Conservation (phyloP, 2,329 filamentous ascomycete species). For the Onygena corvina region DNA sequence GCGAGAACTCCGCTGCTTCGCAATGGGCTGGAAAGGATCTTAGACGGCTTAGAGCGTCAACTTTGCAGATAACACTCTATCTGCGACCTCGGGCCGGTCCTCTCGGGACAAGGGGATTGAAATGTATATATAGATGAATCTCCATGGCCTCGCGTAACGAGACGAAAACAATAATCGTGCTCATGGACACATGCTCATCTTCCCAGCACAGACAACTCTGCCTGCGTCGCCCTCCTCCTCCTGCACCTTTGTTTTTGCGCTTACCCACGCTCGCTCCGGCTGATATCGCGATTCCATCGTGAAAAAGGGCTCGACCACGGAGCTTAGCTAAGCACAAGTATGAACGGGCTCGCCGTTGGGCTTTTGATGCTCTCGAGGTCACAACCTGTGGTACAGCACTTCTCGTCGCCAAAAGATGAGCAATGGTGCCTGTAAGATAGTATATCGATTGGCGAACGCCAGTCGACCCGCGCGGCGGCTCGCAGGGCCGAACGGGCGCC, state of each 20-base stretch:
- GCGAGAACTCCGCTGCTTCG: slow-evolving; percentile 5
- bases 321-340: background rate
- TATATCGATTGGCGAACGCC: slow-evolving; percentile 14
- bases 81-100: too few species aligned
- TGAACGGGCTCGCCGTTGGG: background rate
- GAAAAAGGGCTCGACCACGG: background rate
- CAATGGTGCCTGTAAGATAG: slow-evolving; percentile 16
- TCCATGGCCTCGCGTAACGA: too few species aligned
- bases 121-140: too few species aligned
- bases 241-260: background rate
- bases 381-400: slow-evolving; percentile 2
- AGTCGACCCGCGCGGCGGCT: slow-evolving; percentile 13
- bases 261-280: background rate
- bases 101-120: too few species aligned
- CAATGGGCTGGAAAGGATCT: slow-evolving; percentile 7
- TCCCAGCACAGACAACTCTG: background rate
- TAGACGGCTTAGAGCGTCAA: slow-evolving; percentile 6
- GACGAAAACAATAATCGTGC: too few species aligned
- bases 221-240: background rate
- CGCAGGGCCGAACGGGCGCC: slow-evolving; percentile 20
- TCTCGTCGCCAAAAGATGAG: slow-evolving; percentile 15
- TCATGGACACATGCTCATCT: too few species aligned
- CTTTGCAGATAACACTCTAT: background rate
- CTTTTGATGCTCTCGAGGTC: background rate
- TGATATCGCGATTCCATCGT: background rate